These are phyloP conservation scores for Aureobasidium namibiae DNA, from an alignment of 2,329 filamentous ascomycete genomes.

Conservation along the genomic window DNA sequence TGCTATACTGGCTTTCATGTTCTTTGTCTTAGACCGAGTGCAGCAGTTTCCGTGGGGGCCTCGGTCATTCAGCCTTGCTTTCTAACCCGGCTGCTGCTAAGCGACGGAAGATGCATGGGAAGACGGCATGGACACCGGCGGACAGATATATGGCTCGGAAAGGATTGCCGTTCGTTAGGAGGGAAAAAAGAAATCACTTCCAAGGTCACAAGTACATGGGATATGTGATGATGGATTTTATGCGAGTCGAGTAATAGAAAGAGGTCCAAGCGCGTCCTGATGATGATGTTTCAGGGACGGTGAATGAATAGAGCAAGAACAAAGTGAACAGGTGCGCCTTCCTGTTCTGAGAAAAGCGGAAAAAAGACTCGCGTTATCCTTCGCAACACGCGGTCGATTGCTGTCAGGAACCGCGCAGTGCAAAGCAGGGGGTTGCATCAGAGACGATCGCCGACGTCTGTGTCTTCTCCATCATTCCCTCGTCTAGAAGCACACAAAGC, in stretches of 20 bases:
- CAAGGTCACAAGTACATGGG: conserved; percentile 1
- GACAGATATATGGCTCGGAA: background rate
- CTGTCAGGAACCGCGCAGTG: background rate
- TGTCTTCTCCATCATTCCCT: conserved; percentile 13
- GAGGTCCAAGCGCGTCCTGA: background rate
- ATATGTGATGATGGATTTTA: background rate
- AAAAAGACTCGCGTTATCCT: background rate
- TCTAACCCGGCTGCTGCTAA: background rate
- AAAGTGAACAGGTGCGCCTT: conserved; percentile 2
- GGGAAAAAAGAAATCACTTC: background rate
- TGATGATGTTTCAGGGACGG: conserved; percentile 7
- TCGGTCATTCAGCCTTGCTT: conserved; percentile 2
- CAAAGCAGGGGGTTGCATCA: conserved; percentile 5
- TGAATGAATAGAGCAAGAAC: background rate
- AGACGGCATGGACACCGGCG: background rate
- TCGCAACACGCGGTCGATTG: background rate
- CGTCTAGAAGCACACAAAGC: conserved; percentile 13
- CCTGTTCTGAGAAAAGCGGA: background rate
- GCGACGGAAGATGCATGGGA: background rate
- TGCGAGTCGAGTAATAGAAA: background rate
- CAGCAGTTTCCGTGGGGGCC: background rate
- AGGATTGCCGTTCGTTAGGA: background rate
- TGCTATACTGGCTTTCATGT: background rate
- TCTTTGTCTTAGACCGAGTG: conserved; percentile 3
- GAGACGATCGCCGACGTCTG: conserved; percentile 11